A percentile compares a stretch with the other conserved stretches of the same genome.
These are phyloP conservation scores for Phialemonium atrogriseum DNA, from an alignment of 2,329 filamentous ascomycete genomes.

Conservation along the genomic window DNA sequence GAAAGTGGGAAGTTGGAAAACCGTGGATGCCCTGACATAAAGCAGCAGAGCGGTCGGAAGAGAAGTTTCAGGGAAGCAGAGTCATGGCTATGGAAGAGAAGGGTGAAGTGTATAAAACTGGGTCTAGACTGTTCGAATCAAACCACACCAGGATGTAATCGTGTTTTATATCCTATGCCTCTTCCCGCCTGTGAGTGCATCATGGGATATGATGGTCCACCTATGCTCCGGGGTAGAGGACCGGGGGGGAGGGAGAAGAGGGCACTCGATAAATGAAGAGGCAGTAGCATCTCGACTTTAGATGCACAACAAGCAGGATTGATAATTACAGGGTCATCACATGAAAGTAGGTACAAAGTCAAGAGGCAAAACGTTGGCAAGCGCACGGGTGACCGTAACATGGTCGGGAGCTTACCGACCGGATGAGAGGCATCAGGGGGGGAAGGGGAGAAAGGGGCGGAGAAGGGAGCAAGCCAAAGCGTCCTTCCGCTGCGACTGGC, in stretches of 20 bases:
- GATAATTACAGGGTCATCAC: constrained; percentile 3
- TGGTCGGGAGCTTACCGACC: too few relatives aligned
- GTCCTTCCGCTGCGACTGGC: not conserved
- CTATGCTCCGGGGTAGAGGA: not conserved
- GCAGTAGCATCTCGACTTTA: not conserved
- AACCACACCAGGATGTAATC: not conserved
- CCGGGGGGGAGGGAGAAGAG: not conserved
- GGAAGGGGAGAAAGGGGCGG: not conserved
- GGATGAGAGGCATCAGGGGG: too few relatives aligned
- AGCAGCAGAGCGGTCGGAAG: too few relatives aligned
- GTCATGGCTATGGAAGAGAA: too few relatives aligned
- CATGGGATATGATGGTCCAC: not conserved
- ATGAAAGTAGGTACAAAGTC: constrained; percentile 1
- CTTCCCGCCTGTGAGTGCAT: not conserved
- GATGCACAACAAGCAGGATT: not conserved
- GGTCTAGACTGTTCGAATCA: constrained; percentile 2
- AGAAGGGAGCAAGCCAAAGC: not conserved
- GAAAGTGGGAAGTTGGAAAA: too few relatives aligned
- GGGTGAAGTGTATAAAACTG: too few relatives aligned
- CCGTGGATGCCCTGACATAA: too few relatives aligned
- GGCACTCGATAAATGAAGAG: constrained; percentile 1
- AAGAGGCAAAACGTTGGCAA: constrained; percentile 3
- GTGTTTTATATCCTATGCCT: not conserved
- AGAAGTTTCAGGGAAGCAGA: too few relatives aligned
- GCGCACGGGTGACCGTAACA: too few relatives aligned